phyloP scores from a whole-genome alignment of 2,329 filamentous ascomycete genomes.

The Ceratocystis colombiana region DNA sequence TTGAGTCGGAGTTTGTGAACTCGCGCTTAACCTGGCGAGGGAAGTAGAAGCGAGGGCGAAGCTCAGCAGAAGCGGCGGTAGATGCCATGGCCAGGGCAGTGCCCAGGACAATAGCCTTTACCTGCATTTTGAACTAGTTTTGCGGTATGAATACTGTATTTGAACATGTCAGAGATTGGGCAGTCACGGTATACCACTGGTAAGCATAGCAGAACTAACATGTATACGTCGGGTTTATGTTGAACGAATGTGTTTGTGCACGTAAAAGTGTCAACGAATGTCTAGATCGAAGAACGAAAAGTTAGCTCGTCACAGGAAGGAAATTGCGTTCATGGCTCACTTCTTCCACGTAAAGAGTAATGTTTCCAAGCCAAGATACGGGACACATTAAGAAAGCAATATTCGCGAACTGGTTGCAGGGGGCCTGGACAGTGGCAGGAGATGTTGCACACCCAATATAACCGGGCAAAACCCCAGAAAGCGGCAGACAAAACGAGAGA shows the following conservation, averaged over 20 bases:
- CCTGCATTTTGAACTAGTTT: conserved; percentile 38
- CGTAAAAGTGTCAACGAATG: conserved; percentile 46
- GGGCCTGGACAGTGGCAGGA: too few species aligned
- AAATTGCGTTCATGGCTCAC: too few species aligned
- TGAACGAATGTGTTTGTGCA: conserved; percentile 49
- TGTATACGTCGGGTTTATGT: conserved; percentile 39
- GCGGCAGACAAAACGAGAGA: neutral
- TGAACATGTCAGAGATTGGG: neutral
- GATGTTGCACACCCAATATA: too few species aligned
- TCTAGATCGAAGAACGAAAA: conserved; percentile 26
- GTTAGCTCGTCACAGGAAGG: neutral
- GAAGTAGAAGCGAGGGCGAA: conserved; percentile 46
- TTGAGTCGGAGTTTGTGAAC: conserved; percentile 38
- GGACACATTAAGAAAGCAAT: too few species aligned
- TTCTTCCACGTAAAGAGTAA: too few species aligned
- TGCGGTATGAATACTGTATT: neutral
- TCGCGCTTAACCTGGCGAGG: conserved; percentile 47
- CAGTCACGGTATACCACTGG: neutral
- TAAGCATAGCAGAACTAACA: neutral
- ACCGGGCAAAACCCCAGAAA: too few species aligned
- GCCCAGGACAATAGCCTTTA: conserved; percentile 37
- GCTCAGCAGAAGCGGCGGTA: conserved; percentile 38
- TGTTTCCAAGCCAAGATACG: too few species aligned
- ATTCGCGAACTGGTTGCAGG: too few species aligned
- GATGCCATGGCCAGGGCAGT: conserved; percentile 42